A percentile compares a stretch with the other conserved stretches of the same genome.
phyloP scores from a whole-genome alignment of 2,329 filamentous ascomycete genomes.

The Xylaria digitata region DNA sequence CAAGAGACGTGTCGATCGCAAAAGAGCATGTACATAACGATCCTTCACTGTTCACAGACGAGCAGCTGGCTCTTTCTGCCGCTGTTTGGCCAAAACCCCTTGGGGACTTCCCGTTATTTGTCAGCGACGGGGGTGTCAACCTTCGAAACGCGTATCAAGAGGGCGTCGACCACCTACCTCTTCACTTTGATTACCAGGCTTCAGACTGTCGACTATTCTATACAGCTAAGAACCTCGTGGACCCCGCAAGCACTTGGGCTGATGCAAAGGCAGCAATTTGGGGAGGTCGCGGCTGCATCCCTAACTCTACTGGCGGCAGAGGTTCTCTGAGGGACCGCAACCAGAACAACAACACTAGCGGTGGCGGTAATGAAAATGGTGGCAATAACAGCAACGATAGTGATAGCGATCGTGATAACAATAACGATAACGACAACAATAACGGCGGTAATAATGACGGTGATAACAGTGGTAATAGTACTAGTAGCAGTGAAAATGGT shows the following conservation, averaged over 20 bases:
- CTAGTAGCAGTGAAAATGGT: neutral
- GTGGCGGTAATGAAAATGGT: neutral
- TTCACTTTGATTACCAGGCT: conserved; percentile 34
- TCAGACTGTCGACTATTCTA: conserved; percentile 61
- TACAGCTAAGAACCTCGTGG: conserved; percentile 56
- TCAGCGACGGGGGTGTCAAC: conserved; percentile 23
- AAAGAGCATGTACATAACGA: neutral
- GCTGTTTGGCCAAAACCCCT: conserved; percentile 8
- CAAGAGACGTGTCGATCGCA: neutral
- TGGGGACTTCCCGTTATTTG: neutral
- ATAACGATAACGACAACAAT: neutral
- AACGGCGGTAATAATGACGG: neutral
- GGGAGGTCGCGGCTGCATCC: conserved; percentile 51
- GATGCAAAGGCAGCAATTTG: conserved; percentile 53
- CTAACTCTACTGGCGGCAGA: conserved; percentile 40
- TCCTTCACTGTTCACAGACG: conserved; percentile 9
- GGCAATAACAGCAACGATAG: neutral
- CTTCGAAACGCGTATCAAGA: conserved; percentile 26
- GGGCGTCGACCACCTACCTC: conserved; percentile 24
- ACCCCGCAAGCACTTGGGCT: conserved; percentile 57
- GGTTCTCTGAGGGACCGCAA: conserved; percentile 10
- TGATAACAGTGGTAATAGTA: neutral
- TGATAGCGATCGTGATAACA: neutral
- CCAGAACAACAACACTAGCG: neutral
- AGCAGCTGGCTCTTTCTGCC: neutral